Evolutionary conservation across 2,329 filamentous ascomycete species (phyloP).

Genomic region (Hyphodiscus sp.): DNA sequence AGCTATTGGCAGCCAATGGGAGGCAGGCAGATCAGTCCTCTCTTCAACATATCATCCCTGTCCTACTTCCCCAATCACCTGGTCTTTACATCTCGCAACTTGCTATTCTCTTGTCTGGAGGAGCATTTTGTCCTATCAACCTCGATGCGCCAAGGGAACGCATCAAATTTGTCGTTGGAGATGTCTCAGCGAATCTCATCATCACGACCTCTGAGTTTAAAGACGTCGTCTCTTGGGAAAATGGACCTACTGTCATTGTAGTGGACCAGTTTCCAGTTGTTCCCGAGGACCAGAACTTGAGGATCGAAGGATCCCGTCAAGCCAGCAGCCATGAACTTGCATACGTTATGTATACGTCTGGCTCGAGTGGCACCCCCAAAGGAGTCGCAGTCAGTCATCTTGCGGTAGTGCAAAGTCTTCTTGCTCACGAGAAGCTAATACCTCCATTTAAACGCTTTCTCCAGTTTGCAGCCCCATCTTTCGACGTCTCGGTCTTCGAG

Average conservation of each 20-base stretch:
- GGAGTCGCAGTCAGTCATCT: constrained; percentile 77
- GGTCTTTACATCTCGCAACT: constrained; percentile 72
- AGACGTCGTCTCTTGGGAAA: constrained; percentile 32
- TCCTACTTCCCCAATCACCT: constrained; percentile 71
- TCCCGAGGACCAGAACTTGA: not conserved
- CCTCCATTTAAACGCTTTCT: constrained; percentile 74
- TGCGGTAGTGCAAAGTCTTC: constrained; percentile 72
- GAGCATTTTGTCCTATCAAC: constrained; percentile 78
- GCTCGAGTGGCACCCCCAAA: constrained; percentile 83
- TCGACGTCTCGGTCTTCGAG: constrained; percentile 92
- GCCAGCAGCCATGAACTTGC: constrained; percentile 42
- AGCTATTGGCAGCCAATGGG: constrained; percentile 11
- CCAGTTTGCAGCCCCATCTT: constrained; percentile 87
- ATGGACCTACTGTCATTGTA: constrained; percentile 32
- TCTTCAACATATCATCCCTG: constrained; percentile 55
- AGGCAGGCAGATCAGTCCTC: not conserved
- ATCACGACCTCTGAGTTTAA: constrained; percentile 52
- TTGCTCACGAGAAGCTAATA: constrained; percentile 74
- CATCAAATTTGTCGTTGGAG: constrained; percentile 71
- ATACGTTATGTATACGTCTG: constrained; percentile 92
- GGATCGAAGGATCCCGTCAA: constrained; percentile 7
- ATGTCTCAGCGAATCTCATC: constrained; percentile 64
- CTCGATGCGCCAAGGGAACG: constrained; percentile 72
- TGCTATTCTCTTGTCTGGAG: constrained; percentile 73
- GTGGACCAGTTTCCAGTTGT: constrained; percentile 32